A percentile compares a stretch with the other conserved stretches of the same genome.
phyloP scores from a whole-genome alignment of 331 rosid species.

The Quercus phellos region DNA sequence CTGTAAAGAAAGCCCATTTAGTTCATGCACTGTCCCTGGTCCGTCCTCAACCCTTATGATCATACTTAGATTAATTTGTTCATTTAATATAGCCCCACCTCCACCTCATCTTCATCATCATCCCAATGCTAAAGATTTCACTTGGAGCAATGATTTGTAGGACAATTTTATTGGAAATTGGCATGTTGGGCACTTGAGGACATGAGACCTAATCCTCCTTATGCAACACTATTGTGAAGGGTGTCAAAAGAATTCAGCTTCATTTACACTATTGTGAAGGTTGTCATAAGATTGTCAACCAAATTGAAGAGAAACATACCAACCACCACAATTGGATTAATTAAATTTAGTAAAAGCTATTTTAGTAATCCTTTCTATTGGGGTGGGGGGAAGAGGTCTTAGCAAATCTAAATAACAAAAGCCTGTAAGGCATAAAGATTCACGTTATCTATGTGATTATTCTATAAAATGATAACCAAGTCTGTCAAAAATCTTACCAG shows the following conservation, averaged over 20 bases:
- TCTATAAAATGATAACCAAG: background rate
- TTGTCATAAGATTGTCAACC: background rate
- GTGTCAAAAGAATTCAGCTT: background rate
- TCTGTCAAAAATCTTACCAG: constrained; percentile 45
- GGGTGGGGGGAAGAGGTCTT: background rate
- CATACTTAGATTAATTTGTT: background rate
- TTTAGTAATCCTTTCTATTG: background rate
- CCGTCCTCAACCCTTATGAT: background rate
- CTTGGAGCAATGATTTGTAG: background rate
- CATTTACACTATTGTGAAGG: background rate
- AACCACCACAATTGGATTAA: background rate
- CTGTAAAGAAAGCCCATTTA: background rate
- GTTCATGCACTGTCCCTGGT: background rate
- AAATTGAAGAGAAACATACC: background rate
- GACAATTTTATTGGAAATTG: background rate
- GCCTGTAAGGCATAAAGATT: background rate
- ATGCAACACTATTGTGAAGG: background rate
- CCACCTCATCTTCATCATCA: background rate
- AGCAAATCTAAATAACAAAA: background rate
- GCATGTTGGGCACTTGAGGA: background rate
- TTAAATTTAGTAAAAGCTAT: background rate
- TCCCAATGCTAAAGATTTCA: background rate
- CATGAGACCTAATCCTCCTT: background rate
- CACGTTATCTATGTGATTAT: background rate
- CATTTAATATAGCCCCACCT: background rate